Conservation (phyloP, 257 asterid genomes). For the Solanum tarapatanum region DNA sequence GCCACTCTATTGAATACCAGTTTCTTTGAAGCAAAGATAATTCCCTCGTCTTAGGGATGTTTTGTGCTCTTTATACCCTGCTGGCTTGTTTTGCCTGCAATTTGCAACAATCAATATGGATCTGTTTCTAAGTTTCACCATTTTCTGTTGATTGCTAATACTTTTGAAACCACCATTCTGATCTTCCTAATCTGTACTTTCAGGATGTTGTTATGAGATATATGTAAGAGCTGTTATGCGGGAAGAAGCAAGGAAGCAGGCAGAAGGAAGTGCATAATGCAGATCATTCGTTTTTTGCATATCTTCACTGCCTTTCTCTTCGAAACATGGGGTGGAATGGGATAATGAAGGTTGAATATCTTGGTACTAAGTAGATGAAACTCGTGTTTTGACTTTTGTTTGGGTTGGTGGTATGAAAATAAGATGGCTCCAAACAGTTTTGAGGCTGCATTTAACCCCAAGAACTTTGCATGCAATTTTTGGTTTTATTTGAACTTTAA, state of each 20-base stretch:
- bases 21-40: not conserved
- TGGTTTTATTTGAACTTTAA: not conserved
- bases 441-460: not conserved
- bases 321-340: not conserved
- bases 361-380: not conserved
- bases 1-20: not conserved
- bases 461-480: not conserved
- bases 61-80: not conserved
- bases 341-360: not conserved
- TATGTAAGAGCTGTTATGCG: conserved; percentile 35
- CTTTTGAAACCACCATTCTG: not conserved
- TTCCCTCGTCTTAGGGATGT: not conserved
- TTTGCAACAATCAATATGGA: not conserved
- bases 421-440: not conserved
- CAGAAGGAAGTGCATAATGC: conserved; percentile 13
- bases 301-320: not conserved
- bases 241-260: conserved; percentile 35
- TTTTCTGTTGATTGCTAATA: not conserved
- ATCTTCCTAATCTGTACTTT: not conserved
- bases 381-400: not conserved
- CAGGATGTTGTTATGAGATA: conserved; percentile 61
- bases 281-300: not conserved
- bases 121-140: not conserved
- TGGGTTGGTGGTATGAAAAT: not conserved
- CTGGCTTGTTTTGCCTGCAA: not conserved